Percentiles rank a stretch among this genome's conserved stretches.
phyloP scores from a whole-genome alignment of 345 rosid genomes.

The Bruguiera parviflora region DNA sequence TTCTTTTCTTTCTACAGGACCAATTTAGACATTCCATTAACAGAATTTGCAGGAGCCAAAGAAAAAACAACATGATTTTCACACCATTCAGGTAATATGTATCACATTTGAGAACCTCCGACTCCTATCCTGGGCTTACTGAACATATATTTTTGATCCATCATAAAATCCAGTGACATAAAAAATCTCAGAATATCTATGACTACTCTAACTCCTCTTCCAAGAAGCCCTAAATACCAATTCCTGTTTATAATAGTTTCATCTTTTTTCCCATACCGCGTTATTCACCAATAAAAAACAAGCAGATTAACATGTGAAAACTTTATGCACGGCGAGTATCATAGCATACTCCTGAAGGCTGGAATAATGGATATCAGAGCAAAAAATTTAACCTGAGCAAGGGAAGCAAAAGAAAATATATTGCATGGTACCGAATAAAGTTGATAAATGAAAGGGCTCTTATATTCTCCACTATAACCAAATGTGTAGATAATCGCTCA shows the following conservation, averaged over 20 bases:
- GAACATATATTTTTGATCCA: too few relatives aligned
- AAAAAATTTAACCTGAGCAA: conserved; percentile 7
- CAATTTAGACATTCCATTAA: neutral
- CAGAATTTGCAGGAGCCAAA: too few relatives aligned
- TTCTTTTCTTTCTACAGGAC: too few relatives aligned
- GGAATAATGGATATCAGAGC: neutral
- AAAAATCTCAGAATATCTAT: too few relatives aligned
- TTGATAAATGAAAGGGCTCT: conserved; percentile 31
- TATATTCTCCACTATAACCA: conserved; percentile 46
- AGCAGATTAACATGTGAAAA: neutral
- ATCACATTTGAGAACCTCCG: too few relatives aligned
- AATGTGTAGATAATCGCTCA: conserved; percentile 35
- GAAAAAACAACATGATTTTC: too few relatives aligned
- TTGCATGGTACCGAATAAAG: conserved; percentile 16
- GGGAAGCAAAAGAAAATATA: conserved; percentile 16
- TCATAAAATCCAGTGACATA: too few relatives aligned
- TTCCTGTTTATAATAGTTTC: neutral
- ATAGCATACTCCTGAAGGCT: neutral
- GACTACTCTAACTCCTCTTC: too few relatives aligned
- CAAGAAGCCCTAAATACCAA: too few relatives aligned
- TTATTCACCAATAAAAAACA: neutral
- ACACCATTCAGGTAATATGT: too few relatives aligned
- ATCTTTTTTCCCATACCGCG: neutral
- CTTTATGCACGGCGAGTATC: neutral
- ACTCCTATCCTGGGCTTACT: too few relatives aligned